Evolutionary conservation across 1,284 basidiomycete species (phyloP).

Genomic region (Acaromyces ingoldii): DNA sequence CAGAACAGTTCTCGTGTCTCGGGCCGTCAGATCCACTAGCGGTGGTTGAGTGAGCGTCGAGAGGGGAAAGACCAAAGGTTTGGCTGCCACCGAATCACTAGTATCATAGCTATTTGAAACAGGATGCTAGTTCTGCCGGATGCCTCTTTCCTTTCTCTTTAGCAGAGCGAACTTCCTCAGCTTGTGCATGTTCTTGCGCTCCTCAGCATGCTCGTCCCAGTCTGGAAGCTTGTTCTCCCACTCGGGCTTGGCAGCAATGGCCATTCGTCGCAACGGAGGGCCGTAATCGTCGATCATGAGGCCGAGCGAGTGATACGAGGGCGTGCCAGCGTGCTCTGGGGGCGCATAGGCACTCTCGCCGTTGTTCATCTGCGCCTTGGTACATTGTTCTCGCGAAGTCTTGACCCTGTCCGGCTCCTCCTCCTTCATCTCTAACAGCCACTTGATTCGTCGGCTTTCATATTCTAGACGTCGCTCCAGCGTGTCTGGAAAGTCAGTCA

Average conservation of each 20-base stretch:
- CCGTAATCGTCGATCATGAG: neutral
- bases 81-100: no score
- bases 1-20: no score
- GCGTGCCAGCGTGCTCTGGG: neutral
- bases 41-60: no score
- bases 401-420: neutral
- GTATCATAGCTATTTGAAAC: no score
- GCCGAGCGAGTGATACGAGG: neutral
- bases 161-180: neutral
- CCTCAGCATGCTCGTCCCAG: neutral
- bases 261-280: neutral
- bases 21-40: no score
- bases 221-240: neutral
- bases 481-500: neutral
- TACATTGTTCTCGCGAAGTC: neutral
- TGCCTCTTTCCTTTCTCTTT: neutral
- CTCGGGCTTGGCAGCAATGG: neutral
- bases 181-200: neutral
- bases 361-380: neutral
- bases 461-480: neutral
- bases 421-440: neutral
- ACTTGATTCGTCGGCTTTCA: neutral
- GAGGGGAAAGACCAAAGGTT: no score
- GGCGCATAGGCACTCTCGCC: neutral
- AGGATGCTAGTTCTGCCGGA: no score